Percentiles rank a stretch among this genome's conserved stretches.
phyloP scores from a whole-genome alignment of 352 stramenopile genomes.

The Plasmopara muralis region DNA sequence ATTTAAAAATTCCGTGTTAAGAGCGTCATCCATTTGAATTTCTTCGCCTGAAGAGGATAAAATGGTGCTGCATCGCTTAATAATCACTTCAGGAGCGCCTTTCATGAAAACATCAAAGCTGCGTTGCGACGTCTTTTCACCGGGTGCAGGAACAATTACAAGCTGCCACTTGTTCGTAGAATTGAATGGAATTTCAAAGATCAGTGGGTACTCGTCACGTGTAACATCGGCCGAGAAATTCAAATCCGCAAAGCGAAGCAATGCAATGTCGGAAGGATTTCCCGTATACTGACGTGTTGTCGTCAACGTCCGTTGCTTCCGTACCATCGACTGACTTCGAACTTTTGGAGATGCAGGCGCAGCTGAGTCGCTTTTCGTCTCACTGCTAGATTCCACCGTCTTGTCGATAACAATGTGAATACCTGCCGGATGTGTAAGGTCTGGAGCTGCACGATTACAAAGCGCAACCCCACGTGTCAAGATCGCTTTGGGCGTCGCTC shows the following conservation, averaged over 20 bases:
- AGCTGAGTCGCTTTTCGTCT: background rate
- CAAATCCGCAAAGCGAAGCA: constrained; percentile 1
- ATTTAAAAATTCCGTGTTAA: constrained; percentile 34
- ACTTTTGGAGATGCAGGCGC: background rate
- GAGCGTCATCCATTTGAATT: constrained; percentile 28
- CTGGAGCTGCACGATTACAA: constrained; percentile 34
- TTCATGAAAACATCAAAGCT: constrained; percentile 83
- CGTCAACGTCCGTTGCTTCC: background rate
- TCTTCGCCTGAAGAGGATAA: constrained; percentile 47
- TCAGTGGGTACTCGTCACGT: constrained; percentile 34
- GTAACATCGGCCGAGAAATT: constrained; percentile 29
- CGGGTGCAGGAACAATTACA: constrained; percentile 31
- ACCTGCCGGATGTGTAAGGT: background rate
- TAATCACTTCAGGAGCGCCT: constrained; percentile 90
- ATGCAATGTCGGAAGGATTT: constrained; percentile 9
- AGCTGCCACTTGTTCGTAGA: constrained; percentile 68
- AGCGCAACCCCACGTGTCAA: constrained; percentile 29
- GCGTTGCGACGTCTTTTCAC: constrained; percentile 10
- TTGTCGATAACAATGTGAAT: too few species aligned
- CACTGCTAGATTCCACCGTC: background rate
- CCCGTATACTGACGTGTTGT: constrained; percentile 40
- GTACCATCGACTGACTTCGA: constrained; percentile 1
- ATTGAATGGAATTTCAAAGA: constrained; percentile 62
- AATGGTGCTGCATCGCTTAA: constrained; percentile 76
- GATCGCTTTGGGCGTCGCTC: constrained; percentile 23